Evolutionary conservation across 176 grass and related monocot species (phyloP).

Genomic region (Ensete glaucum): DNA sequence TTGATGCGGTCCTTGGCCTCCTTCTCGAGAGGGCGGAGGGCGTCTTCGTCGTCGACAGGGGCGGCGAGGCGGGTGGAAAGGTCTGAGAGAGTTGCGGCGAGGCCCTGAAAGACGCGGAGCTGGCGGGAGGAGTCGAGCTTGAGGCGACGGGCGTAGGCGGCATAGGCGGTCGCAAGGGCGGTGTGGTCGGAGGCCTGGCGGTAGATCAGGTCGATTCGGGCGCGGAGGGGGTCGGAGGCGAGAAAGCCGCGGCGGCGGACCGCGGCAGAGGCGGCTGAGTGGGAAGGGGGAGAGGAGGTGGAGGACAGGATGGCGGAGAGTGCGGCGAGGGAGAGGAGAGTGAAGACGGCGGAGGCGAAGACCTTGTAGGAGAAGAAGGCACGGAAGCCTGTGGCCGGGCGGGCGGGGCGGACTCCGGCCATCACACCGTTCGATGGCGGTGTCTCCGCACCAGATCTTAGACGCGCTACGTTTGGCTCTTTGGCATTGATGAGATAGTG

Average conservation of each 20-base stretch:
- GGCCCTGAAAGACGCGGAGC: slow-evolving; percentile 47
- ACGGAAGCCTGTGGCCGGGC: slow-evolving; percentile 22
- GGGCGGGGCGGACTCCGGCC: slow-evolving; percentile 51
- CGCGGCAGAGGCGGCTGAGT: slow-evolving; percentile 6
- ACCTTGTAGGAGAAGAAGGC: slow-evolving; percentile 31
- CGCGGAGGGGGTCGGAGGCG: slow-evolving; percentile 15
- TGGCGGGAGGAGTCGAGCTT: slow-evolving; percentile 58
- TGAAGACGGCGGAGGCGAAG: slow-evolving; percentile 21
- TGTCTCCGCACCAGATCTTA: too few relatives aligned
- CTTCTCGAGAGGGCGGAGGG: slow-evolving; percentile 60
- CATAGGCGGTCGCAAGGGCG: slow-evolving; percentile 60
- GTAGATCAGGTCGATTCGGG: slow-evolving; percentile 42
- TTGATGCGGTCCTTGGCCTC: slow-evolving; percentile 62
- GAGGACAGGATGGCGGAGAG: slow-evolving; percentile 47
- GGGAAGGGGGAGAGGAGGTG: slow-evolving; percentile 31
- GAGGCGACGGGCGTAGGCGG: slow-evolving; percentile 57
- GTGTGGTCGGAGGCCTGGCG: slow-evolving; percentile 75
- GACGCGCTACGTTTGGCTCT: too few relatives aligned
- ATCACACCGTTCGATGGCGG: slow-evolving; percentile 15
- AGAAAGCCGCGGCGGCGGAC: slow-evolving; percentile 3
- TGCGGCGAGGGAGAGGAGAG: slow-evolving; percentile 33
- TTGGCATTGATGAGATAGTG: too few relatives aligned
- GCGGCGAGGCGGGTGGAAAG: slow-evolving; percentile 41
- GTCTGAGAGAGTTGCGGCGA: slow-evolving; percentile 10
- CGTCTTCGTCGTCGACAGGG: slow-evolving; percentile 37